Evolutionary conservation across 2,329 filamentous ascomycete species (phyloP).

Genomic region (Pseudogymnoascus destructans): DNA sequence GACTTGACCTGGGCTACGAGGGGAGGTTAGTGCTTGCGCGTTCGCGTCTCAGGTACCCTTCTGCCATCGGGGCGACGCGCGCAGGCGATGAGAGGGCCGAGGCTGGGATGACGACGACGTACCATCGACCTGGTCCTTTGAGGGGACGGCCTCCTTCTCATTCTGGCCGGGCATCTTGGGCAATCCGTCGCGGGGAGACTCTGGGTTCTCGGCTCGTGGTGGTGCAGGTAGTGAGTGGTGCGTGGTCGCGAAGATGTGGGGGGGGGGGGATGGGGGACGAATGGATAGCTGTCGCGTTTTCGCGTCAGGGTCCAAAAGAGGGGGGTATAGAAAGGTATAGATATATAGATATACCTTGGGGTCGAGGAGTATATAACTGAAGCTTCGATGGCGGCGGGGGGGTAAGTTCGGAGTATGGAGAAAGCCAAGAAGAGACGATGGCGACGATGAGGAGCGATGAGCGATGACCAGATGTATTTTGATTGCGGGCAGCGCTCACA

Average conservation of each 20-base stretch:
- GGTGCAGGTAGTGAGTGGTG: neutral
- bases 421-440: neutral
- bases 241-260: constrained; percentile 1
- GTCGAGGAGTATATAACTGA: neutral
- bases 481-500: constrained; percentile 5
- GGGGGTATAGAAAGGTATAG: too few relatives aligned
- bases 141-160: constrained; percentile 8
- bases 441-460: neutral
- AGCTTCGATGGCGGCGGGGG: neutral
- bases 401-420: neutral
- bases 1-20: constrained; percentile 83
- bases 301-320: neutral
- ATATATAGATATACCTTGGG: neutral
- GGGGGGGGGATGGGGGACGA: neutral
- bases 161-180: constrained; percentile 22
- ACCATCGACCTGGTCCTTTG: constrained; percentile 24
- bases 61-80: constrained; percentile 1
- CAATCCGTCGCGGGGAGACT: constrained; percentile 2
- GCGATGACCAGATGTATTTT: neutral
- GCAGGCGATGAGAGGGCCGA: constrained; percentile 7
- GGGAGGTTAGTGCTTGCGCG: neutral
- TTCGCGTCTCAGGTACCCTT: neutral
- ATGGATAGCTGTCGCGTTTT: neutral
- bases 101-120: constrained; percentile 12
- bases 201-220: neutral